Conservation (phyloP, 2,329 filamentous ascomycete species). For the Ascochyta rabiei region DNA sequence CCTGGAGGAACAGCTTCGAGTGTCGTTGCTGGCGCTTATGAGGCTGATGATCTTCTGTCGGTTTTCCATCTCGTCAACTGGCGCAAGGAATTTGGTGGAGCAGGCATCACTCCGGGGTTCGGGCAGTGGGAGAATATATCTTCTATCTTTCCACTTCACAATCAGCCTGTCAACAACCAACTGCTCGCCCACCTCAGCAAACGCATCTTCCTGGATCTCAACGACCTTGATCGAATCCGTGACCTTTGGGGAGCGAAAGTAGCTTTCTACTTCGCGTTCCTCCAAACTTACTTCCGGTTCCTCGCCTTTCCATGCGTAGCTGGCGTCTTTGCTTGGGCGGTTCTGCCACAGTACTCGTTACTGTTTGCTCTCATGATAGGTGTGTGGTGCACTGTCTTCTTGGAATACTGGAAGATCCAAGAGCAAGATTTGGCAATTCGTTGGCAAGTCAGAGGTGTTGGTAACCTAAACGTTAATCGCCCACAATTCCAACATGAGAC, state of each 20-base stretch:
- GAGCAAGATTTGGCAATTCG: constrained; percentile 41
- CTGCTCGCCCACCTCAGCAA: constrained; percentile 78
- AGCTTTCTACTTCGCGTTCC: constrained; percentile 46
- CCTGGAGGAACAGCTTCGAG: constrained; percentile 53
- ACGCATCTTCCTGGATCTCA: constrained; percentile 69
- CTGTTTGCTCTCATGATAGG: constrained; percentile 39
- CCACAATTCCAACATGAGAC: constrained; percentile 38
- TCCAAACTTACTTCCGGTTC: constrained; percentile 42
- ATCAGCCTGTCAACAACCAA: constrained; percentile 73
- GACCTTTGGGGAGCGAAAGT: constrained; percentile 76
- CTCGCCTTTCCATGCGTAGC: constrained; percentile 39
- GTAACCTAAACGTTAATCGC: constrained; percentile 37
- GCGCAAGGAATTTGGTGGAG: constrained; percentile 75
- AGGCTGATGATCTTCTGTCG: constrained; percentile 78
- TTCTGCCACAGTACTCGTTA: constrained; percentile 41
- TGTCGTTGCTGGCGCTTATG: constrained; percentile 67
- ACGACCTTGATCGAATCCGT: constrained; percentile 75
- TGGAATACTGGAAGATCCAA: constrained; percentile 46
- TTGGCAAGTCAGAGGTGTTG: constrained; percentile 42
- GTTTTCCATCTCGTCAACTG: constrained; percentile 80
- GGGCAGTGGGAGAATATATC: constrained; percentile 76
- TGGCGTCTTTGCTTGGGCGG: constrained; percentile 39
- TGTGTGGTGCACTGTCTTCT: constrained; percentile 43
- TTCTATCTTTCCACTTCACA: constrained; percentile 79
- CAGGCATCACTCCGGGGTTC: constrained; percentile 72